phyloP scores from a whole-genome alignment of 306 rosid species.

The Casuarina equisetifolia region DNA sequence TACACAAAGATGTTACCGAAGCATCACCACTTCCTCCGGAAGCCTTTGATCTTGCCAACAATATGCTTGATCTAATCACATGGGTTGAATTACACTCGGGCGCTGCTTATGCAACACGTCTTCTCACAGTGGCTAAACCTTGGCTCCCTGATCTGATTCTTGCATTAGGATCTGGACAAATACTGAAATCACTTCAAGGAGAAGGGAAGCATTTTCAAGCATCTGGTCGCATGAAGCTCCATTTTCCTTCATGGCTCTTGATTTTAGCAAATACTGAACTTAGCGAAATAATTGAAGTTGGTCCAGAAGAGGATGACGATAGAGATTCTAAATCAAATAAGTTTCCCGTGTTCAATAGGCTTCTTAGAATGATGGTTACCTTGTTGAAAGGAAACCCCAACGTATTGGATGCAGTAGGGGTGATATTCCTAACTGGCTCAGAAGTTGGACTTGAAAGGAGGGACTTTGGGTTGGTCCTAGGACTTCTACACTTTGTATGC shows the following conservation, averaged over 20 bases:
- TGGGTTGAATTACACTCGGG: constrained; percentile 59
- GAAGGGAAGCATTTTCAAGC: constrained; percentile 27
- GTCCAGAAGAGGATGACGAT: constrained; percentile 43
- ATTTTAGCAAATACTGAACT: constrained; percentile 1
- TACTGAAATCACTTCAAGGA: not conserved
- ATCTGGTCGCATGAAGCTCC: constrained; percentile 17
- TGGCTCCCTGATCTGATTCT: too few species aligned
- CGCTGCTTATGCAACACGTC: constrained; percentile 54
- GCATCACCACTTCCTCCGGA: constrained; percentile 35
- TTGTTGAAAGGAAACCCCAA: constrained; percentile 49
- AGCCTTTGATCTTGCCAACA: constrained; percentile 59
- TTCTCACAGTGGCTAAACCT: constrained; percentile 45
- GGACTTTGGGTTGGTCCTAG: constrained; percentile 55
- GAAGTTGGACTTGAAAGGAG: constrained; percentile 56
- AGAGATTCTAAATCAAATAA: constrained; percentile 30
- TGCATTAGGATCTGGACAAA: too few species aligned
- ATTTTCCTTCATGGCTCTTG: too few species aligned
- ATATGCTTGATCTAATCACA: constrained; percentile 65
- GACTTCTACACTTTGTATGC: constrained; percentile 69
- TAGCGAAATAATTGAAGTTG: constrained; percentile 22
- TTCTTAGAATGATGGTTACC: constrained; percentile 44
- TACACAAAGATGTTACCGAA: constrained; percentile 45
- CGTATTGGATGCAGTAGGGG: constrained; percentile 64
- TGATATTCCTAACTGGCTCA: constrained; percentile 57
- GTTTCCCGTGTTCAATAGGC: constrained; percentile 53